phyloP scores from a whole-genome alignment of 164 flowering plant species.

The Santalum album region DNA sequence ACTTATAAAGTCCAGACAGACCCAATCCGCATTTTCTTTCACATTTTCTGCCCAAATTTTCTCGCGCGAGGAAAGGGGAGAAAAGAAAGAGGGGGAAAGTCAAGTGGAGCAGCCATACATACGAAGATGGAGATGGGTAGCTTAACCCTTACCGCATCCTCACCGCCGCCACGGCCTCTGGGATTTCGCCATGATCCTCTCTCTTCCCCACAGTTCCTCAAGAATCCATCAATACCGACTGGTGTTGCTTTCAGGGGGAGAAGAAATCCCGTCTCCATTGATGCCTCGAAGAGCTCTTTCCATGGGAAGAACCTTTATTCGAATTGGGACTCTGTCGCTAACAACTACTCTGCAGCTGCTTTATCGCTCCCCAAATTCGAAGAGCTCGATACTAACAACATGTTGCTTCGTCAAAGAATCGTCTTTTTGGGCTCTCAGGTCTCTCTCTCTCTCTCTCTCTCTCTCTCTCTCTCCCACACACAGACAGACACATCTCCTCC shows the following conservation, averaged over 20 bases:
- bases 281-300: slow-evolving; percentile 15
- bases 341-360: slow-evolving; percentile 22
- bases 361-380: slow-evolving; percentile 57
- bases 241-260: neutral
- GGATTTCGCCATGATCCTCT: slow-evolving; percentile 10
- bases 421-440: slow-evolving; percentile 86
- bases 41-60: no score
- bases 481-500: neutral
- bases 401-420: slow-evolving; percentile 91
- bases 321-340: slow-evolving; percentile 46
- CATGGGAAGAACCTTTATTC: slow-evolving; percentile 34
- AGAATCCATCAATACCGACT: neutral
- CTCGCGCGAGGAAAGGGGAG: no score
- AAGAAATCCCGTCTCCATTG: slow-evolving; percentile 20
- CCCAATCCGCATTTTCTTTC: no score
- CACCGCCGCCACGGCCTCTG: slow-evolving; percentile 7
- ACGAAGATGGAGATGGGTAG: slow-evolving; percentile 14
- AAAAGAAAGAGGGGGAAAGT: no score
- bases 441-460: slow-evolving; percentile 2
- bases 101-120: no score
- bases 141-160: slow-evolving; percentile 8
- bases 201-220: neutral
- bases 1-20: no score
- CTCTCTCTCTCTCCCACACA: neutral
- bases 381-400: slow-evolving; percentile 75